Conservation (phyloP, 192 early-diverging fungal species). For the Lobosporangium transversale region DNA sequence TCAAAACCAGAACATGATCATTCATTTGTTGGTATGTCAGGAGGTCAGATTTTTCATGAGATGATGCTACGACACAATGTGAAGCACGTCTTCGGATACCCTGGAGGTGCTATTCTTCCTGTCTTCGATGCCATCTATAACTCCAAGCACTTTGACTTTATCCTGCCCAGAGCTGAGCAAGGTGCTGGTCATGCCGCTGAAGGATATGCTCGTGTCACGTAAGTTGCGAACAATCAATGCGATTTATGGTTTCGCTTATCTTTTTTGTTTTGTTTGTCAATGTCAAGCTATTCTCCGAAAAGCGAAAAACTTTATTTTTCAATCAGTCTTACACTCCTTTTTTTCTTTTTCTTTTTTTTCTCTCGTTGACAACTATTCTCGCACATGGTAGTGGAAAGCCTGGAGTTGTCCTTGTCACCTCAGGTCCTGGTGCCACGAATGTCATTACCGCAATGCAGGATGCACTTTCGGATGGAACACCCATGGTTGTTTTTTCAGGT, state of each 20-base stretch:
- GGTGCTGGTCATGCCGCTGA: slow-evolving; percentile 99
- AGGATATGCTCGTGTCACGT: slow-evolving; percentile 93
- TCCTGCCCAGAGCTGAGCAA: slow-evolving; percentile 97
- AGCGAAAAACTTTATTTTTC: slow-evolving; percentile 4
- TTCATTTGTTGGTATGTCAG: slow-evolving; percentile 94
- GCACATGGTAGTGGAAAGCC: slow-evolving; percentile 71
- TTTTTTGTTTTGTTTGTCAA: background rate
- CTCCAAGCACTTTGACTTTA: slow-evolving; percentile 94
- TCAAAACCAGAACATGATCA: slow-evolving; percentile 68
- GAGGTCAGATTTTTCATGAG: slow-evolving; percentile 98
- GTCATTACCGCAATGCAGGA: slow-evolving; percentile 98
- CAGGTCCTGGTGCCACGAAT: slow-evolving; percentile 97
- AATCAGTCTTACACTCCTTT: no score
- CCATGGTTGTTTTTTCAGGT: slow-evolving; percentile 95
- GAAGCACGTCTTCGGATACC: slow-evolving; percentile 97
- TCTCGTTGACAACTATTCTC: background rate
- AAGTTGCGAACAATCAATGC: slow-evolving; percentile 27
- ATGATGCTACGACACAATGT: slow-evolving; percentile 97
- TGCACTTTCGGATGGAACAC: slow-evolving; percentile 93
- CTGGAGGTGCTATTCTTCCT: slow-evolving; percentile 97
- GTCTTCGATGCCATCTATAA: slow-evolving; percentile 99
- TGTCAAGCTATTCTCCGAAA: slow-evolving; percentile 7
- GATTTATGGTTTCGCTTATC: slow-evolving; percentile 44
- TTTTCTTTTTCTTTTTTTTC: slow-evolving; percentile 8
- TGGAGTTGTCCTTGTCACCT: slow-evolving; percentile 66